A percentile compares a stretch with the other conserved stretches of the same genome.
Conservation (phyloP, 257 asterid genomes). For the Datura wrightii region DNA sequence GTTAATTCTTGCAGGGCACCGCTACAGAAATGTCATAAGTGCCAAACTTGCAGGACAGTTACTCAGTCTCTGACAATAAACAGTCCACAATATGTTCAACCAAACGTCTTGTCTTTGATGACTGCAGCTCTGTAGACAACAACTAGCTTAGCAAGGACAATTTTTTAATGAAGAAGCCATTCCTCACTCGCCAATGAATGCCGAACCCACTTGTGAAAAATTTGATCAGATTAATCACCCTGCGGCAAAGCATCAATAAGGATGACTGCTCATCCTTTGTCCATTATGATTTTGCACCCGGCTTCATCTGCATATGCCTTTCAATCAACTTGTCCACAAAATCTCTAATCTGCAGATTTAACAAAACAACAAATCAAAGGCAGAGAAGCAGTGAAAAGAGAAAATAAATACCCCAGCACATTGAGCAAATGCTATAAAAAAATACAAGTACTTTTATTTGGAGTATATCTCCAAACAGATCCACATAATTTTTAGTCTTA, state of each 20-base stretch:
- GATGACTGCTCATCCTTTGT: slow-evolving; percentile 23
- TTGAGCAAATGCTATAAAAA: not conserved
- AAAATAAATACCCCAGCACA: slow-evolving; percentile 12
- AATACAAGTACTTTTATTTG: not conserved
- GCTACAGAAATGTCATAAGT: slow-evolving; percentile 9
- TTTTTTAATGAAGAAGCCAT: not conserved
- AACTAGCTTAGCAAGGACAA: not conserved
- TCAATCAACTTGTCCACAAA: slow-evolving; percentile 94
- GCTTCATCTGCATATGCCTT: slow-evolving; percentile 72
- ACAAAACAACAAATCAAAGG: slow-evolving; percentile 8
- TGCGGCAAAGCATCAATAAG: slow-evolving; percentile 34
- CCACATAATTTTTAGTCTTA: not conserved
- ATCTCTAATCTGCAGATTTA: slow-evolving; percentile 81
- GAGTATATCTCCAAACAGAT: not conserved
- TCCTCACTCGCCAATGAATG: slow-evolving; percentile 17
- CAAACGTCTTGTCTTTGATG: not conserved
- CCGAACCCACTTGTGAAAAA: slow-evolving; percentile 14
- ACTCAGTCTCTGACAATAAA: slow-evolving; percentile 21
- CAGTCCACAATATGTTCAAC: slow-evolving; percentile 4
- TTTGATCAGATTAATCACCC: slow-evolving; percentile 33
- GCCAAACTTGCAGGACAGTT: slow-evolving; percentile 22
- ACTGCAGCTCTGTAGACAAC: slow-evolving; percentile 13
- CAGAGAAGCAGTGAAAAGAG: slow-evolving; percentile 12
- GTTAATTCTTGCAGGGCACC: slow-evolving; percentile 27
- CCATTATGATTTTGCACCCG: slow-evolving; percentile 60